Conservation (phyloP, 2,329 filamentous ascomycete genomes). For the Diplodia sapinea region DNA sequence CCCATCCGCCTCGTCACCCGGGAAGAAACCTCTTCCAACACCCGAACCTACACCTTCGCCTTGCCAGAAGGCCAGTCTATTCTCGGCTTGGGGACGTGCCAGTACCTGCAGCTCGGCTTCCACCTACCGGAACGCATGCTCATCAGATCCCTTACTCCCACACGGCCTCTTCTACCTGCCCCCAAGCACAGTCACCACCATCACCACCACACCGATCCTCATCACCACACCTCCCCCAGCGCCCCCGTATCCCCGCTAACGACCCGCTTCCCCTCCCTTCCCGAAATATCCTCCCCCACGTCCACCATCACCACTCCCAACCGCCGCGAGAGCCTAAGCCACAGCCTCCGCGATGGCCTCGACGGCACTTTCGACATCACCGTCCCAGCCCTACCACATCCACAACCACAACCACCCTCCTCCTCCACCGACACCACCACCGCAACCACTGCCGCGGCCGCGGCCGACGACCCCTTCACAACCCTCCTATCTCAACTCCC, state of each 20-base stretch:
- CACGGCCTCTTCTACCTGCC: constrained; percentile 50
- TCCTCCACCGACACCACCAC: neutral
- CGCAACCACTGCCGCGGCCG: neutral
- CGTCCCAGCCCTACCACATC: constrained; percentile 1
- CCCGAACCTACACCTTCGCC: constrained; percentile 54
- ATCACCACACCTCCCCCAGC: neutral
- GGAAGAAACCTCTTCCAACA: constrained; percentile 53
- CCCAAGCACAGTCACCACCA: neutral
- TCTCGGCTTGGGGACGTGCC: constrained; percentile 58
- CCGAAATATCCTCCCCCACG: neutral
- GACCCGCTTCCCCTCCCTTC: constrained; percentile 18
- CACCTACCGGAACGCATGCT: constrained; percentile 60
- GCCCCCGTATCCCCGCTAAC: constrained; percentile 1
- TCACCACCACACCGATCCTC: neutral
- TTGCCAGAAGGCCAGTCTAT: constrained; percentile 50
- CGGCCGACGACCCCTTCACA: neutral
- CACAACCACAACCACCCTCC: neutral
- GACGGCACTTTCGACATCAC: constrained; percentile 37
- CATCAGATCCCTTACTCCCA: constrained; percentile 59
- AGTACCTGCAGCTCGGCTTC: constrained; percentile 61
- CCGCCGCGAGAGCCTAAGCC: constrained; percentile 39
- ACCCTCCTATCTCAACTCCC: neutral
- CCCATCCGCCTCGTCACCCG: constrained; percentile 51
- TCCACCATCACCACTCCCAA: neutral
- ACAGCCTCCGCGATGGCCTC: constrained; percentile 31